Conservation (phyloP, 1,139 yeast species). For the Hyphopichia pseudoburtonii region DNA sequence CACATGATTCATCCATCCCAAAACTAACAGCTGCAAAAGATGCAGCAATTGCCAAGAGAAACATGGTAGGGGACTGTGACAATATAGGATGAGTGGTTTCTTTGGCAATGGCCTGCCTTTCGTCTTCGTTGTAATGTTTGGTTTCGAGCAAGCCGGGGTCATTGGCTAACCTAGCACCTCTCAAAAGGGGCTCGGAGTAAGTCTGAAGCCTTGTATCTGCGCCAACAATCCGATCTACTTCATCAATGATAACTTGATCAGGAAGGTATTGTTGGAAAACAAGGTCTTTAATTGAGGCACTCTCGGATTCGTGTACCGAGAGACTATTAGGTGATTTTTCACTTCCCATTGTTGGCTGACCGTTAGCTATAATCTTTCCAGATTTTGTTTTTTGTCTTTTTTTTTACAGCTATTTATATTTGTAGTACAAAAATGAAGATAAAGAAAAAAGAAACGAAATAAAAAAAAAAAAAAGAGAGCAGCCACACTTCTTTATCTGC, state of each 20-base stretch:
- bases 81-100: constrained; percentile 6
- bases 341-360: background rate
- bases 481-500: background rate
- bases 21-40: constrained; percentile 26
- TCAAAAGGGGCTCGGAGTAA: background rate
- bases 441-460: background rate
- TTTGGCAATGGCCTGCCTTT: constrained; percentile 1
- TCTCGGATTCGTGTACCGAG: background rate
- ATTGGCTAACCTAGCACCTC: constrained; percentile 1
- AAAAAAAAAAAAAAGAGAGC: background rate
- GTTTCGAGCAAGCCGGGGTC: background rate
- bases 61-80: constrained; percentile 3
- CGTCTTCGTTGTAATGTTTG: constrained; percentile 1
- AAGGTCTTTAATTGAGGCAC: background rate
- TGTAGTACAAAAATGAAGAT: no score
- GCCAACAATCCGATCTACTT: background rate
- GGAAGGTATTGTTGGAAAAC: background rate
- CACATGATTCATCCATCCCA: constrained; percentile 26
- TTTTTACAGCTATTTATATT: background rate
- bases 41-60: constrained; percentile 16
- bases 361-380: no score
- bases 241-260: background rate
- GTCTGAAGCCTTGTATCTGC: background rate
- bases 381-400: background rate
- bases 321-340: background rate